Percentiles rank a stretch among this genome's conserved stretches.
These are phyloP conservation scores for Cicer cuneatum DNA, from an alignment of 306 rosid species.

Conservation along the genomic window DNA sequence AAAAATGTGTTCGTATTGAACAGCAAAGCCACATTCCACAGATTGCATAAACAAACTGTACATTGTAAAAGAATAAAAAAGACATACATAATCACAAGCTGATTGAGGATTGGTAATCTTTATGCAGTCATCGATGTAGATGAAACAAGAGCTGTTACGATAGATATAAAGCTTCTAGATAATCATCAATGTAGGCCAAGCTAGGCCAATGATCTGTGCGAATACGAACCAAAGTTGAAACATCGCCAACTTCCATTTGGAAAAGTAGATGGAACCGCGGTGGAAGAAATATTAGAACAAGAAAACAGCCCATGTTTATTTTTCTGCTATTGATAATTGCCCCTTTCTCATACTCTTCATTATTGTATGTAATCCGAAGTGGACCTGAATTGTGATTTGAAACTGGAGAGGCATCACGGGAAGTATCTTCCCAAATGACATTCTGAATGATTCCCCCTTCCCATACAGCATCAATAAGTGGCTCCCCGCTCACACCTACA, in stretches of 20 bases:
- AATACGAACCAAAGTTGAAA: constrained; percentile 86
- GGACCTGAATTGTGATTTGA: constrained; percentile 59
- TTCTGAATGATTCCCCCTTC: constrained; percentile 74
- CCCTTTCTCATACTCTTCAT: constrained; percentile 59
- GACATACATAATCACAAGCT: constrained; percentile 70
- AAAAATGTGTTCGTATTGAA: constrained; percentile 13
- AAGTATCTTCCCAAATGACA: constrained; percentile 72
- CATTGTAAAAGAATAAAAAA: constrained; percentile 25
- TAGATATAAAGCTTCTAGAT: constrained; percentile 88
- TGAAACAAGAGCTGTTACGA: constrained; percentile 47
- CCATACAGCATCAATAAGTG: constrained; percentile 65
- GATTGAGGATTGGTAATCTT: constrained; percentile 68
- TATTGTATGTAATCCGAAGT: constrained; percentile 74
- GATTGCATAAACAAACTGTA: constrained; percentile 8
- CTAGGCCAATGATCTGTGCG: constrained; percentile 99
- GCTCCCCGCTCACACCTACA: constrained; percentile 81
- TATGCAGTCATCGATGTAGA: constrained; percentile 14
- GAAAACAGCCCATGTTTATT: constrained; percentile 73
- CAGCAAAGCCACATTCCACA: constrained; percentile 25
- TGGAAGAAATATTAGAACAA: constrained; percentile 86
- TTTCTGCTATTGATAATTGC: constrained; percentile 48
- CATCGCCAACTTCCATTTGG: constrained; percentile 88
- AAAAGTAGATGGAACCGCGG: constrained; percentile 97
- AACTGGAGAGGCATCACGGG: constrained; percentile 48
- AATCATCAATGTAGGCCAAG: constrained; percentile 95